Conservation (phyloP, 306 rosid species). For the Dryas octopetala region DNA sequence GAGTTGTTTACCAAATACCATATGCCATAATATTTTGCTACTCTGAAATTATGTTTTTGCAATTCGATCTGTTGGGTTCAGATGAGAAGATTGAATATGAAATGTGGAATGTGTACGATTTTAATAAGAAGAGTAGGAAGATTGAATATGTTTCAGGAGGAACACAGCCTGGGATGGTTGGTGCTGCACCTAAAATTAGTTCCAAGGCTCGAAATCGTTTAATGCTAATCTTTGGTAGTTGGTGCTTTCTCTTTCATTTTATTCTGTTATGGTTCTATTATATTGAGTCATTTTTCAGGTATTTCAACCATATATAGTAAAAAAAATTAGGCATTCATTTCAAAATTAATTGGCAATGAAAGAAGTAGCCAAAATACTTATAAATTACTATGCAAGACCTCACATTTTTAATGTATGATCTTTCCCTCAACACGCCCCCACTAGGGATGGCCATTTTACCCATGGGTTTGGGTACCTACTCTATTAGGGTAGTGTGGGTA, state of each 20-base stretch:
- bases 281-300: constrained; percentile 38
- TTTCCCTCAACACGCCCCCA: too few relatives aligned
- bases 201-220: constrained; percentile 29
- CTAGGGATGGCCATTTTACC: too few relatives aligned
- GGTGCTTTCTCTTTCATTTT: constrained; percentile 10
- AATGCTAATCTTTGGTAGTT: constrained; percentile 14
- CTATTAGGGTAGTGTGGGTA: too few relatives aligned
- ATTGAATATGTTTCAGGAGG: constrained; percentile 65
- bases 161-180: constrained; percentile 46
- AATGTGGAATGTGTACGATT: neutral
- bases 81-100: neutral
- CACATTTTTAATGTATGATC: too few relatives aligned
- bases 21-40: neutral
- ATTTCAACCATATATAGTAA: constrained; percentile 21
- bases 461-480: too few relatives aligned
- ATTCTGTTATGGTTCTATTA: constrained; percentile 20
- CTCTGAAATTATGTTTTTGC: neutral
- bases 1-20: neutral
- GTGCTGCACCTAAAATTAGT: constrained; percentile 31
- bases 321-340: too few relatives aligned
- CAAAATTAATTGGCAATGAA: too few relatives aligned
- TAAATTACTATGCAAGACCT: too few relatives aligned
- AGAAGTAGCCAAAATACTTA: too few relatives aligned
- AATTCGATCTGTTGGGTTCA: neutral
- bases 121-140: constrained; percentile 44